Percentiles rank a stretch among this genome's conserved stretches.
Conservation (phyloP, 768 basidiomycete genomes). For the Auricularia auricula-judae region DNA sequence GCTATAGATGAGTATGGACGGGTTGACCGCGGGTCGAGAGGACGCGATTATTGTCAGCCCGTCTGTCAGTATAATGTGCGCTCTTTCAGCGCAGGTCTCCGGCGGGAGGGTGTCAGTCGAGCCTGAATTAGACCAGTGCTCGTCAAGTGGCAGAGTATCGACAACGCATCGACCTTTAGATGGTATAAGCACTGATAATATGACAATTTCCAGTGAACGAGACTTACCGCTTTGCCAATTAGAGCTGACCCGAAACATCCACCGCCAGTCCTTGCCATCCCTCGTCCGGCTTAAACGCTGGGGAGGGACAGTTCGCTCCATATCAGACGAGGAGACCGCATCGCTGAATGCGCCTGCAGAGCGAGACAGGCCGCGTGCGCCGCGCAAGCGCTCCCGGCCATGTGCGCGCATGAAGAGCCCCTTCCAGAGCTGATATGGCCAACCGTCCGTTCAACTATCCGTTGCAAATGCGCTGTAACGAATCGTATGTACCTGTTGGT, state of each 20-base stretch:
- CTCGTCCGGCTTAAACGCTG: conserved; percentile 17
- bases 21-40: conserved; percentile 17
- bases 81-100: conserved; percentile 8
- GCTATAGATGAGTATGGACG: conserved; percentile 16
- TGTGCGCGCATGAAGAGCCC: conserved; percentile 50
- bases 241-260: conserved; percentile 76
- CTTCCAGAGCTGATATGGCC: conserved; percentile 49
- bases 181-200: conserved; percentile 10
- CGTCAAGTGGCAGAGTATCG: conserved; percentile 9
- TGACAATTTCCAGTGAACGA: background rate
- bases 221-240: conserved; percentile 67
- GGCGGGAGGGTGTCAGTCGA: background rate
- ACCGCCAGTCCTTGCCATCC: conserved; percentile 60
- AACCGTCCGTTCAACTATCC: conserved; percentile 2
- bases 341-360: background rate
- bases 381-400: conserved; percentile 58
- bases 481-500: conserved; percentile 44
- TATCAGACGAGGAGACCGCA: conserved; percentile 4
- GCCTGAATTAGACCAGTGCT: background rate
- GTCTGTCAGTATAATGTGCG: conserved; percentile 50
- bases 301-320: conserved; percentile 43
- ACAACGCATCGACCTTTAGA: conserved; percentile 52
- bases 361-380: conserved; percentile 42
- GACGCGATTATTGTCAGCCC: conserved; percentile 48
- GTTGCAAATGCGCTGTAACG: conserved; percentile 1